These are phyloP conservation scores for Parastagonospora avenae DNA, from an alignment of 2,329 filamentous ascomycete species.

Conservation along the genomic window DNA sequence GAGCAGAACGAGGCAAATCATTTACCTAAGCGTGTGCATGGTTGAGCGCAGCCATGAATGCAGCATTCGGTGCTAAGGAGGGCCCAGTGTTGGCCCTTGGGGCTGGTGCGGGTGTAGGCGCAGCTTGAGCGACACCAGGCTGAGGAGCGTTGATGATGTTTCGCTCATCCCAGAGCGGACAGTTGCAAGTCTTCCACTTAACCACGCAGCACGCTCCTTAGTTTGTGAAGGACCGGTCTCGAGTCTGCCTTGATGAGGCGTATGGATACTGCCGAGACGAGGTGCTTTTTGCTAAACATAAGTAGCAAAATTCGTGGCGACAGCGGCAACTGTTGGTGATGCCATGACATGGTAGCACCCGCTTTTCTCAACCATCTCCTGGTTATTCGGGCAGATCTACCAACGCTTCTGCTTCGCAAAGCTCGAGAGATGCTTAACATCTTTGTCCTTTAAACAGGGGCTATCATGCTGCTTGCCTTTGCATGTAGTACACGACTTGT, in stretches of 20 bases:
- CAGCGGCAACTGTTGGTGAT: slow-evolving; percentile 56
- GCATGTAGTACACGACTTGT: no score
- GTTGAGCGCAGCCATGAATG: background rate
- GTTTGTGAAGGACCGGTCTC: no score
- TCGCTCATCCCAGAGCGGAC: slow-evolving; percentile 9
- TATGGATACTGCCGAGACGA: no score
- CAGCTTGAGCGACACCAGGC: no score
- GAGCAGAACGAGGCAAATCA: background rate
- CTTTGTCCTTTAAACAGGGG: slow-evolving; percentile 7
- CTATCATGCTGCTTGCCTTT: no score
- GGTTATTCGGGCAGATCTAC: slow-evolving; percentile 18
- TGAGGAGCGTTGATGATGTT: slow-evolving; percentile 6
- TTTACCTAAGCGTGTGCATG: background rate
- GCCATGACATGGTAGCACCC: no score
- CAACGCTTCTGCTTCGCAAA: slow-evolving; percentile 15
- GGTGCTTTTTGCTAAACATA: no score
- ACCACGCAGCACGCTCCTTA: no score
- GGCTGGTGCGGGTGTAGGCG: background rate
- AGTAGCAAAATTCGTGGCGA: slow-evolving; percentile 71
- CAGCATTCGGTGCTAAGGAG: background rate
- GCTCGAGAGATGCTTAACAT: slow-evolving; percentile 8
- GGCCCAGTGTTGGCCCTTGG: no score
- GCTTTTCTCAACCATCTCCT: slow-evolving; percentile 16
- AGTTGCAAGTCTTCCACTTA: slow-evolving; percentile 22
- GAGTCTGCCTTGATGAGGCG: no score